Evolutionary conservation across 2,329 filamentous ascomycete genomes (phyloP).

Genomic region (Cordyceps fumosorosea): DNA sequence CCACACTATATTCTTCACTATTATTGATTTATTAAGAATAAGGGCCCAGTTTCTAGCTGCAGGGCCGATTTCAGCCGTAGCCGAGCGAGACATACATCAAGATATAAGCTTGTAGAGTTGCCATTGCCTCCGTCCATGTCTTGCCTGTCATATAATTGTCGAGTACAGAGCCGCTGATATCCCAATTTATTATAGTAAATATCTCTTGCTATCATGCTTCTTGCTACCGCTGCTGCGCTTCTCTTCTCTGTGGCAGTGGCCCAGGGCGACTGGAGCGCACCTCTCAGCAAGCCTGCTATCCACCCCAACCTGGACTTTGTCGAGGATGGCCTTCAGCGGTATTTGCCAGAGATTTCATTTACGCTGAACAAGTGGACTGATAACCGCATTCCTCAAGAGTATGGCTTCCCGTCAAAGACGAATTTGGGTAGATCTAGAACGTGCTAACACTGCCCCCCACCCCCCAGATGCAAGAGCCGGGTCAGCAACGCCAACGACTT

Average conservation of each 20-base stretch:
- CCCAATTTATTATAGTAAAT: no score
- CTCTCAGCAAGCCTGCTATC: background rate
- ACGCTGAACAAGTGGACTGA: slow-evolving; percentile 4
- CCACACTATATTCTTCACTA: background rate
- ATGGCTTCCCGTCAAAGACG: background rate
- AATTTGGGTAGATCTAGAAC: background rate
- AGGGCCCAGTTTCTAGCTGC: background rate
- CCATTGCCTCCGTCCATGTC: background rate
- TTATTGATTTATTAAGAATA: background rate
- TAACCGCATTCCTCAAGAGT: slow-evolving; percentile 3
- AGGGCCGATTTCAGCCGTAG: background rate
- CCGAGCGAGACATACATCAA: no score
- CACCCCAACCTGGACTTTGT: slow-evolving; percentile 6
- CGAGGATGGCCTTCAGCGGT: slow-evolving; percentile 3
- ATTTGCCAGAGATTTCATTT: slow-evolving; percentile 5
- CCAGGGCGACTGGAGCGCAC: background rate
- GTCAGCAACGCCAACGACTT: slow-evolving; percentile 4
- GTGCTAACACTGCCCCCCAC: background rate
- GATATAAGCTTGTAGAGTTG: background rate
- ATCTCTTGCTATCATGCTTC: background rate
- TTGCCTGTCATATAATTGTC: no score
- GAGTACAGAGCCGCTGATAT: no score
- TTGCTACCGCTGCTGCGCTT: background rate
- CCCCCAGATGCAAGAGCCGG: background rate
- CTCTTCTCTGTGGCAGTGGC: background rate